phyloP scores from a whole-genome alignment of 2,329 filamentous ascomycete species.

The Pseudogymnoascus sp. region DNA sequence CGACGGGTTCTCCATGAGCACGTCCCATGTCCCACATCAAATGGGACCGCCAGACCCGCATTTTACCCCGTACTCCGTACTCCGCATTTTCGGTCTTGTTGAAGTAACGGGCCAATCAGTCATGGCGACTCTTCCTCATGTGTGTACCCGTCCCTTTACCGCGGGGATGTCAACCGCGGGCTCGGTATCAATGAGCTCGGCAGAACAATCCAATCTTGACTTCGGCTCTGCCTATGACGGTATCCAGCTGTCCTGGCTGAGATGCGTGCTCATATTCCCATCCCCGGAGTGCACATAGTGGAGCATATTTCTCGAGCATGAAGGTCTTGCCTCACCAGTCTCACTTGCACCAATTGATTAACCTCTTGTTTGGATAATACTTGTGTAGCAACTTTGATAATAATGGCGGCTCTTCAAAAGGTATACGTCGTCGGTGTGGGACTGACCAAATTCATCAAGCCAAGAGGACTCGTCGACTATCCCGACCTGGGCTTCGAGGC shows the following conservation, averaged over 20 bases:
- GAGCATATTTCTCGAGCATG: not conserved
- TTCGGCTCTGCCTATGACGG: not conserved
- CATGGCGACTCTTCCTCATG: too few species aligned
- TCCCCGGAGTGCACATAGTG: not conserved
- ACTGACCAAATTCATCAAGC: slow-evolving; percentile 27
- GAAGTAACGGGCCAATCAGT: not conserved
- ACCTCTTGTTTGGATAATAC: not conserved
- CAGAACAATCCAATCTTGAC: not conserved
- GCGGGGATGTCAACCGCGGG: not conserved
- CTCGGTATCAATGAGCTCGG: not conserved
- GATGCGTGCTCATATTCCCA: not conserved
- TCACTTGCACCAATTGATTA: not conserved
- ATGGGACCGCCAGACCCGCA: not conserved
- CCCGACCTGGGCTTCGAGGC: slow-evolving; percentile 28
- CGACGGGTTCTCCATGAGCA: not conserved
- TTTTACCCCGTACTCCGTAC: not conserved
- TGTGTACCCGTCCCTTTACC: not conserved
- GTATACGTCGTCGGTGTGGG: slow-evolving; percentile 24
- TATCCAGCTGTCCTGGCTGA: not conserved
- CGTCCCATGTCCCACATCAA: not conserved
- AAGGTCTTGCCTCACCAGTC: not conserved
- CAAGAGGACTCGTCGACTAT: slow-evolving; percentile 29
- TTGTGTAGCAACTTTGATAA: not conserved
- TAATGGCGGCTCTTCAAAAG: not conserved
- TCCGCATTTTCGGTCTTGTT: not conserved